phyloP scores from a whole-genome alignment of 2,329 filamentous ascomycete genomes.

The Myriosclerotinia scirpicola region DNA sequence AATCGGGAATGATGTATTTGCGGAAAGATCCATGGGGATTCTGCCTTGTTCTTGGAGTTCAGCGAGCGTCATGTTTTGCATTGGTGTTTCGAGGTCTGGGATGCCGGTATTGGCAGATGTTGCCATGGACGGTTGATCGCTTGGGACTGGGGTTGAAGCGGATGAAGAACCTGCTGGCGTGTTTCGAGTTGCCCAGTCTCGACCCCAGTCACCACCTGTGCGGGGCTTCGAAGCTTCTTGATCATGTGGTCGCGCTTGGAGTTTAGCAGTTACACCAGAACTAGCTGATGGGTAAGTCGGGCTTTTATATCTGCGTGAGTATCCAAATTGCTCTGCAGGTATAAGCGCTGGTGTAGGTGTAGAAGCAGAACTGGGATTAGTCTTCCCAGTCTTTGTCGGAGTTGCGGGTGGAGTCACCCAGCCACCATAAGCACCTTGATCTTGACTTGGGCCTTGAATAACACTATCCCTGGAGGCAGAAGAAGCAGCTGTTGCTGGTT shows the following conservation, averaged over 20 bases:
- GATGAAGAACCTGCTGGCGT: not conserved
- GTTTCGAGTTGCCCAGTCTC: not conserved
- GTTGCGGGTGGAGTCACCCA: not conserved
- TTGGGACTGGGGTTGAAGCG: not conserved
- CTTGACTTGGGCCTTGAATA: not conserved
- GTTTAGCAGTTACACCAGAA: not conserved
- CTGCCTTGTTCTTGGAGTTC: not conserved
- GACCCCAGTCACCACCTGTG: not conserved
- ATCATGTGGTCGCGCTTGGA: not conserved
- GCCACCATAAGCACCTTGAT: not conserved
- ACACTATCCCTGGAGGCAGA: not conserved
- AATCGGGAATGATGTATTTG: not conserved
- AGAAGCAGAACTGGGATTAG: not conserved
- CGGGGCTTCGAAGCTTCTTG: not conserved
- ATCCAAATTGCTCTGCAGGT: conserved; percentile 3
- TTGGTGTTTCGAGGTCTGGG: not conserved
- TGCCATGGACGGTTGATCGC: not conserved
- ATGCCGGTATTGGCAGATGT: not conserved
- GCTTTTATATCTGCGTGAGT: not conserved
- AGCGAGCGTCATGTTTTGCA: not conserved
- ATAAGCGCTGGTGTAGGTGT: not conserved
- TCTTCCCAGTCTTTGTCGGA: not conserved
- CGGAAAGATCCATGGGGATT: not conserved
- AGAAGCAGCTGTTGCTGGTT: not conserved
- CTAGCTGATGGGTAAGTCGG: not conserved